phyloP scores from a whole-genome alignment of 2,329 filamentous ascomycete genomes.

The Penicillium sumatraense region DNA sequence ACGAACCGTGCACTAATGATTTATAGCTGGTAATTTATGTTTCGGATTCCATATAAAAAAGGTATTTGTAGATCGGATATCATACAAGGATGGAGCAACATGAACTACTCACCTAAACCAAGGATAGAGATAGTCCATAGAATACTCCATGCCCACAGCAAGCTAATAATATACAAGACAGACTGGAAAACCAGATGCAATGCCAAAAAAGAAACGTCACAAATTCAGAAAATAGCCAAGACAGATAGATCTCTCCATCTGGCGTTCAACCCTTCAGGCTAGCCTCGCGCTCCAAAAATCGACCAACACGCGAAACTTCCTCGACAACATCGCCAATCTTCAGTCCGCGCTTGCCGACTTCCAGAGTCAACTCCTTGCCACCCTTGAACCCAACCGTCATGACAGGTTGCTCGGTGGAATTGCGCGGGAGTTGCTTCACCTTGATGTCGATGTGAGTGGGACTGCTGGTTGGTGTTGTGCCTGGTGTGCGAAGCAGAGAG shows the following conservation, averaged over 20 bases:
- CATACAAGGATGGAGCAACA: background rate
- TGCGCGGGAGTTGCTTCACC: constrained; percentile 73
- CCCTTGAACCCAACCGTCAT: constrained; percentile 91
- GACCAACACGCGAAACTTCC: constrained; percentile 88
- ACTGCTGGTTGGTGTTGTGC: constrained; percentile 77
- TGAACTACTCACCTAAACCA: background rate
- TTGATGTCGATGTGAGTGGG: constrained; percentile 76
- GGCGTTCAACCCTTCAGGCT: constrained; percentile 63
- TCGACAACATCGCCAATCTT: constrained; percentile 85
- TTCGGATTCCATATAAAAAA: background rate
- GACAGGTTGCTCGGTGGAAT: constrained; percentile 69
- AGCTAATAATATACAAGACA: constrained; percentile 6
- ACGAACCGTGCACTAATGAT: too few species aligned
- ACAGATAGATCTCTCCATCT: background rate
- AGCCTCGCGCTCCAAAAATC: constrained; percentile 78
- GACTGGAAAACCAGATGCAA: background rate
- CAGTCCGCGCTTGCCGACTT: constrained; percentile 76
- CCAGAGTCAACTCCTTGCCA: constrained; percentile 84
- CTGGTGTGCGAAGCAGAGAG: constrained; percentile 79
- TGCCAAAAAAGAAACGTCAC: constrained; percentile 14
- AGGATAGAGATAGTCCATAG: background rate
- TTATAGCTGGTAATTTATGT: too few species aligned
- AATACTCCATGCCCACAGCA: background rate
- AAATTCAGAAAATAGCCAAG: background rate
- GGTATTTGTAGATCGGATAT: constrained; percentile 4